These are phyloP conservation scores for Penicillium pancosmium DNA, from an alignment of 495 filamentous ascomycete genomes.

Conservation along the genomic window DNA sequence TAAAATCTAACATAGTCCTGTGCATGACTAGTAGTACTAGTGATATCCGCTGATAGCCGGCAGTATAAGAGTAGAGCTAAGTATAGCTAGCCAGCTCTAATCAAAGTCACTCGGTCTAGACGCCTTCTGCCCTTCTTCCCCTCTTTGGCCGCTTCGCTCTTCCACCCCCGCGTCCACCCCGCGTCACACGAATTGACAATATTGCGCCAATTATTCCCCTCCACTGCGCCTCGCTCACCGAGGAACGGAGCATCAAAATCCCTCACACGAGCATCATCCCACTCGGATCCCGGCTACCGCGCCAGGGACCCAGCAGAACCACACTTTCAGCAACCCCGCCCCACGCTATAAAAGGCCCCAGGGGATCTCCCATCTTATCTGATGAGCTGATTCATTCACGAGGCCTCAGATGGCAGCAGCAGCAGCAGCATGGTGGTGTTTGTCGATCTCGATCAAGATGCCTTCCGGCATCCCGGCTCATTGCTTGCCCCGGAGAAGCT, in stretches of 20 bases:
- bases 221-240: slow-evolving; percentile 11
- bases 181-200: no score
- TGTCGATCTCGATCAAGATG: slow-evolving; percentile 46
- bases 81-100: no score
- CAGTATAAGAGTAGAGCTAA: no score
- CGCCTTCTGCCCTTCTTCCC: neutral
- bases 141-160: neutral
- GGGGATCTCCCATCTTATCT: slow-evolving; percentile 26
- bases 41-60: no score
- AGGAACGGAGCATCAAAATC: slow-evolving; percentile 33
- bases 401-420: slow-evolving; percentile 32
- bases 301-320: slow-evolving; percentile 14
- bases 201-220: no score
- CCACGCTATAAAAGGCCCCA: slow-evolving; percentile 21
- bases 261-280: slow-evolving; percentile 34
- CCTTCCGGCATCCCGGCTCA: slow-evolving; percentile 29
- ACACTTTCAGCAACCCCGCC: slow-evolving; percentile 8
- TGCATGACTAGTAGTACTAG: no score
- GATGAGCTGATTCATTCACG: slow-evolving; percentile 25
- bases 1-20: no score
- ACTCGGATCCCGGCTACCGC: slow-evolving; percentile 18
- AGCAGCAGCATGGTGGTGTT: slow-evolving; percentile 50
- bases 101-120: neutral
- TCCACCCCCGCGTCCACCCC: no score
- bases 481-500: slow-evolving; percentile 26